phyloP scores from a whole-genome alignment of 2,329 filamentous ascomycete genomes.

The Cadophora luteo-olivacea region DNA sequence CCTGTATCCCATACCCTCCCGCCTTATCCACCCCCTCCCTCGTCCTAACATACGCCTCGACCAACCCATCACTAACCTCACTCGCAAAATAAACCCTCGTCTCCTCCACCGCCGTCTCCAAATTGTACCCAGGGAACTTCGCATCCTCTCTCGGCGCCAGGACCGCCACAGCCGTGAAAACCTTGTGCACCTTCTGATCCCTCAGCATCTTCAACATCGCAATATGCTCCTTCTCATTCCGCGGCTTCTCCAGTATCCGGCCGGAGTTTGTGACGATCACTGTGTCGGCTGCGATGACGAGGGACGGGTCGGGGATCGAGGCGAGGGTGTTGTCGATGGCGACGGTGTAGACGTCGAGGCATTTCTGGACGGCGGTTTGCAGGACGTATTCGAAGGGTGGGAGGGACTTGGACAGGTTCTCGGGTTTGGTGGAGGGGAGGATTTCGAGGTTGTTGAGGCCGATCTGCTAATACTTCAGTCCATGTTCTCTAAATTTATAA shows the following conservation, averaged over 20 bases:
- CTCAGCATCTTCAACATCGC: slow-evolving; percentile 83
- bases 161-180: slow-evolving; percentile 85
- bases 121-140: slow-evolving; percentile 81
- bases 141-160: slow-evolving; percentile 84
- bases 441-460: slow-evolving; percentile 85
- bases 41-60: slow-evolving; percentile 80
- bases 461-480: slow-evolving; percentile 56
- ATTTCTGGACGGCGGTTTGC: slow-evolving; percentile 84
- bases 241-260: slow-evolving; percentile 88
- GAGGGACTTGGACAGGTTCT: slow-evolving; percentile 82
- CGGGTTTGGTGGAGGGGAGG: slow-evolving; percentile 80
- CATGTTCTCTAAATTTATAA: background rate
- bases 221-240: slow-evolving; percentile 80
- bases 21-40: slow-evolving; percentile 96
- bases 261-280: slow-evolving; percentile 81
- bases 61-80: slow-evolving; percentile 81
- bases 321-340: slow-evolving; percentile 49
- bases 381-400: slow-evolving; percentile 91
- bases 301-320: slow-evolving; percentile 67
- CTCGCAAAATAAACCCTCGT: slow-evolving; percentile 87
- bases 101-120: slow-evolving; percentile 85
- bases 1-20: slow-evolving; percentile 94
- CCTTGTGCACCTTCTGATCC: slow-evolving; percentile 78
- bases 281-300: slow-evolving; percentile 92
- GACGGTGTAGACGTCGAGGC: slow-evolving; percentile 66